Percentiles rank a stretch among this genome's conserved stretches.
Conservation (phyloP, 2,329 filamentous ascomycete species). For the Exophiala sp. region DNA sequence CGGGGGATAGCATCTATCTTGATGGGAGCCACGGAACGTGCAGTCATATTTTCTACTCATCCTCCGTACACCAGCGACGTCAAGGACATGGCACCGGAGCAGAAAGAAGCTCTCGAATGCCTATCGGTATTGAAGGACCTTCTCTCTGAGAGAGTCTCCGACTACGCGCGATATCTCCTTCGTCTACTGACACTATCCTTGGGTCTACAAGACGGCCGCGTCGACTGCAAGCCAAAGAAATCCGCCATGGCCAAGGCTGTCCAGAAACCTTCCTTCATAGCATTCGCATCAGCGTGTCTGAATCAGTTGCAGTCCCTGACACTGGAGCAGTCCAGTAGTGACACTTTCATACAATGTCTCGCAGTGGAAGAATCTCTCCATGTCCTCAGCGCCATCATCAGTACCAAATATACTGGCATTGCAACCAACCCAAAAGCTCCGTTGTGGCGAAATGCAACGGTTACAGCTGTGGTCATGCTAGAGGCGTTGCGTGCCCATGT, state of each 20-base stretch:
- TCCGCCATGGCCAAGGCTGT: conserved; percentile 14
- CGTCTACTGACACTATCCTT: conserved; percentile 70
- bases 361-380: conserved; percentile 50
- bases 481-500: conserved; percentile 35
- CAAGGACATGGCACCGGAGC: conserved; percentile 23
- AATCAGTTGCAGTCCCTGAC: conserved; percentile 17
- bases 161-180: conserved; percentile 65
- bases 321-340: conserved; percentile 11
- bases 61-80: conserved; percentile 29
- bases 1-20: conserved; percentile 6
- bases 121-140: conserved; percentile 23
- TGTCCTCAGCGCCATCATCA: conserved; percentile 63
- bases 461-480: conserved; percentile 59
- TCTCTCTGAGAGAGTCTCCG: conserved; percentile 49
- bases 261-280: conserved; percentile 69
- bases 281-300: conserved; percentile 55
- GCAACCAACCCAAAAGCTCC: conserved; percentile 63
- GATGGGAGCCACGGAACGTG: conserved; percentile 14
- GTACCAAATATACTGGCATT: conserved; percentile 72
- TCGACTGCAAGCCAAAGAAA: conserved; percentile 9
- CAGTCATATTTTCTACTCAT: conserved; percentile 21
- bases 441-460: conserved; percentile 76
- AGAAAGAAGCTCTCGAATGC: conserved; percentile 18
- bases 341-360: conserved; percentile 8
- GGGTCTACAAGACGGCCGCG: conserved; percentile 25